Evolutionary conservation across 1,284 basidiomycete species (phyloP), one percentile per base, ranked within the genome.

Genomic region (Hypsizygus ulmarius): DNA sequence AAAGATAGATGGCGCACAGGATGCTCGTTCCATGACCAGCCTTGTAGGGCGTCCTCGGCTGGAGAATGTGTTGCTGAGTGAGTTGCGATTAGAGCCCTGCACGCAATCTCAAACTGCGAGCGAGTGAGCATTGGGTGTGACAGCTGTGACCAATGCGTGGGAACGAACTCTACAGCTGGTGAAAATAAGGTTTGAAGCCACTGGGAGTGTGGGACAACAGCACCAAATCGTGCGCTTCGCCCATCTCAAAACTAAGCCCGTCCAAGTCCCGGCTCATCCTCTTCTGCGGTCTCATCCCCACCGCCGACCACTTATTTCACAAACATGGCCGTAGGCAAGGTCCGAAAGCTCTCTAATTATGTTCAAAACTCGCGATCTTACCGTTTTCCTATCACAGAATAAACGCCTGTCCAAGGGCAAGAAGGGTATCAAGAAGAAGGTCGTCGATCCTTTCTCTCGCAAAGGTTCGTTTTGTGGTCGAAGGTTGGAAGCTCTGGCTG

Each of bases 391-490:
- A 19, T 42, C 52, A 11, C 60, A 93, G 91, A 98, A 98, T 81
- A 99, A 99, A 81, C 90, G 96, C 73, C 87, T 98, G 65, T 96
- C 93, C 49, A 99, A 99, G 81, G 95, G 96, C 68, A 98, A 98
- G 86, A 98, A 98, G 82, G 94, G 95, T 71, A 87, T 97, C 80
- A 97, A 96, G 87, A 97, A 97, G 81, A 96, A 96, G 85, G 93
- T 96, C 71, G 94, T 99, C 62, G 97, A 99, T 83, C 94, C 97
- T 62, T 98, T 99, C 90, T 88, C 96, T 63, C 89, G 96, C 78
- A 99, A 99, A 81, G 96, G 93, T 87, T 57, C 43, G 72, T 59
- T 12, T 28, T n/a, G 9, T 41, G 3, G 36, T 16, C 5, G 30
- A 21, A 1, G 5, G 18, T 36, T n/a, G 0, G 14, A 15, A 28